Evolutionary conservation across 371 early-diverging fungal genomes (phyloP).

Genomic region (Haplosporangium sp.): DNA sequence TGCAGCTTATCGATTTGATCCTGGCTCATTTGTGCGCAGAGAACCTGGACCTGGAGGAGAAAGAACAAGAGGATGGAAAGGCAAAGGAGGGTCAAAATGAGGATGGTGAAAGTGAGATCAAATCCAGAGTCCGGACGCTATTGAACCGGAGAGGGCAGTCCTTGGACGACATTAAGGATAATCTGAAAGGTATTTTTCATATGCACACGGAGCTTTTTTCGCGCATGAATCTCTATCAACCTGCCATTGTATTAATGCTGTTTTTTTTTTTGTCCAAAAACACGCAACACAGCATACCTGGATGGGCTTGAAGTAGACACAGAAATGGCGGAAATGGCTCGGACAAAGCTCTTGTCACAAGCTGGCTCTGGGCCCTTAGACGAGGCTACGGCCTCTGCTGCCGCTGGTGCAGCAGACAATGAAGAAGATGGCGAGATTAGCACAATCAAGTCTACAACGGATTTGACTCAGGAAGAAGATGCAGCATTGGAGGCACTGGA

Average conservation of each 20-base stretch:
- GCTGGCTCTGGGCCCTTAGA: slow-evolving; percentile 19
- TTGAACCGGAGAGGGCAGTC: slow-evolving; percentile 52
- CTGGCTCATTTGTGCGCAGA: slow-evolving; percentile 73
- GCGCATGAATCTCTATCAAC: neutral
- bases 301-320: slow-evolving; percentile 43
- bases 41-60: slow-evolving; percentile 43
- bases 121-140: slow-evolving; percentile 20
- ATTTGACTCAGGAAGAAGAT: slow-evolving; percentile 35
- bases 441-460: neutral
- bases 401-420: neutral
- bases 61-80: neutral
- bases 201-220: neutral
- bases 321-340: slow-evolving; percentile 37
- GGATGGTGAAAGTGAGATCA: slow-evolving; percentile 31
- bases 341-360: slow-evolving; percentile 41
- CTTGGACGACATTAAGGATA: slow-evolving; percentile 42
- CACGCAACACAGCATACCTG: slow-evolving; percentile 25
- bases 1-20: slow-evolving; percentile 80
- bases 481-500: slow-evolving; percentile 41
- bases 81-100: neutral
- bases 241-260: no score
- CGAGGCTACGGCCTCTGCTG: slow-evolving; percentile 1
- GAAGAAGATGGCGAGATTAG: slow-evolving; percentile 26
- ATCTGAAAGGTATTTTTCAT: slow-evolving; percentile 23
- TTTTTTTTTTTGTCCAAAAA: neutral